Base-by-base conservation (phyloP, 805 yeast genomes). In the Ogataea salicorniae region DNA sequence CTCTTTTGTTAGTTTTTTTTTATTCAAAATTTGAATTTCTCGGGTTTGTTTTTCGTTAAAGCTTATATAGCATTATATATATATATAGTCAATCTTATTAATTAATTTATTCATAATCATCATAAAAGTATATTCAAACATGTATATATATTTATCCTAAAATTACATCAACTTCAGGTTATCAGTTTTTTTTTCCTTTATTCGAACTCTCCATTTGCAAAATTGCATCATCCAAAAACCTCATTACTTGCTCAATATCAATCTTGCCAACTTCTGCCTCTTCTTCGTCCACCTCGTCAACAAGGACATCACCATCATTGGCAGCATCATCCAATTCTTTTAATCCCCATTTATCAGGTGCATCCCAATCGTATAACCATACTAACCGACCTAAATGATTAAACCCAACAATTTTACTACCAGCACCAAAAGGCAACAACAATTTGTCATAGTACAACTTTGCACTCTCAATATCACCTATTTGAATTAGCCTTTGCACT, bases 391-490 rank as follows among this genome's bases (percentile, higher is more conserved):
- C 34, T 16, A 50, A 18, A 23, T 50, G 36, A 9, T 42, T 34
- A 15, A 35, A 39, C 11, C 22, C 23, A 18, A 16, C 26, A 13
- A 43, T 20, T 18, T 45, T 37, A 22, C 45, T 26, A 14, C 34
- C 23, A 3, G 41, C 39, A 8, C 33, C 5, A 22, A 4, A 34
- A 13, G 15, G 6, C 9, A 17, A 43, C 13, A 33, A 38, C 26
- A 31, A 15, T 14, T 22, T 18, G 34, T 45, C 41, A 42, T 55
- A 61, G 41, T 51, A 47, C 2, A 26, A 18, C 16, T 42, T 41
- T 9, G 65, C 64, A 34, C 41, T 43, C 2, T 56, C 51, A 14
- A 46, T 17, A 29, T 53, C 58, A 17, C 58, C 55, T 3, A 60
- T 33, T 39, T 46, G 53, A 22, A 53, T 46, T 26, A 60, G 39